A percentile compares a stretch with the other conserved stretches of the same genome.
These are phyloP conservation scores for Colletotrichum sp. DNA, from an alignment of 2,329 filamentous ascomycete species.

Conservation along the genomic window DNA sequence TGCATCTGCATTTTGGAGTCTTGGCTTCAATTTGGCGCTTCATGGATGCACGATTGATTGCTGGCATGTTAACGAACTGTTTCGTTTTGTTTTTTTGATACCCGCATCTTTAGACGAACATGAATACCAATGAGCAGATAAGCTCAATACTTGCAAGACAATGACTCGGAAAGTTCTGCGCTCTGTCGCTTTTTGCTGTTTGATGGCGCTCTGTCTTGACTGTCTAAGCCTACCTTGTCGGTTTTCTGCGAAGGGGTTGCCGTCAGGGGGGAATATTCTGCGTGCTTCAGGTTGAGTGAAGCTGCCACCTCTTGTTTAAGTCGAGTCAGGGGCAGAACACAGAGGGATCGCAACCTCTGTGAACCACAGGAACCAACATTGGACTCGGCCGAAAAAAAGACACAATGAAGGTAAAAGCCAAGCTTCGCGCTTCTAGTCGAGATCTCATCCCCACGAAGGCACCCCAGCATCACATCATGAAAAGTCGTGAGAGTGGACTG, in stretches of 20 bases:
- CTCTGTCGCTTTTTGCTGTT: background rate
- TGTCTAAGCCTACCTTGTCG: background rate
- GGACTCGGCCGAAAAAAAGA: background rate
- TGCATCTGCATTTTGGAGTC: background rate
- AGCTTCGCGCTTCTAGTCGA: background rate
- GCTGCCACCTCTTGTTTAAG: background rate
- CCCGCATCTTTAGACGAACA: background rate
- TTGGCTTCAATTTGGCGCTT: background rate
- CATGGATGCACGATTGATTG: background rate
- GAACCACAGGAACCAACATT: background rate
- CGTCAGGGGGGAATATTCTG: background rate
- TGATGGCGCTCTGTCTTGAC: background rate
- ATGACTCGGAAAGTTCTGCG: background rate
- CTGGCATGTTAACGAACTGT: background rate
- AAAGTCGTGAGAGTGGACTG: background rate
- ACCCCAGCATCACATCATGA: background rate
- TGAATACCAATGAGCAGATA: background rate
- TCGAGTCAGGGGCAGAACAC: background rate
- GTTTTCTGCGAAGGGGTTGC: background rate
- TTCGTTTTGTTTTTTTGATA: slow-evolving; percentile 14
- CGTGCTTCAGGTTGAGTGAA: slow-evolving; percentile 10
- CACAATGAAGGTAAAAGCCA: background rate
- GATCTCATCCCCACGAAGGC: slow-evolving; percentile 8
- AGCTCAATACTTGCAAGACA: background rate
- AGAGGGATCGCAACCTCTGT: background rate